A percentile compares a stretch with the other conserved stretches of the same genome.
Conservation (phyloP, 495 filamentous ascomycete species). For the Neurospora hispaniola region DNA sequence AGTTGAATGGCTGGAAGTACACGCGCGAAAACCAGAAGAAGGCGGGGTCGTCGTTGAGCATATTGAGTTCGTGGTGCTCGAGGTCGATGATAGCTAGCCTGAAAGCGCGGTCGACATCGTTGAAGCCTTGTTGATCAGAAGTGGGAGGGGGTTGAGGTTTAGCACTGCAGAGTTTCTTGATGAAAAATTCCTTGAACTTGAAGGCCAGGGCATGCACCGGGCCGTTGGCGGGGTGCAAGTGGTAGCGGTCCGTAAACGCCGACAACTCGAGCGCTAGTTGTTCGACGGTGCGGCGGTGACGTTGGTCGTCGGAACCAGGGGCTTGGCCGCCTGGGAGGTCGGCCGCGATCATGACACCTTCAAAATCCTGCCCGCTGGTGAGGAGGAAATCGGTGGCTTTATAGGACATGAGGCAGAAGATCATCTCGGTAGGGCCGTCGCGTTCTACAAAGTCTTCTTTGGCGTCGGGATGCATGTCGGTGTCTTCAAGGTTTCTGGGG, state of each 20-base stretch:
- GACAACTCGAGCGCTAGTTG: constrained; percentile 32
- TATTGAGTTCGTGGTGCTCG: constrained; percentile 32
- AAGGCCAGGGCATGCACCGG: constrained; percentile 48
- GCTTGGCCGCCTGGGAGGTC: constrained; percentile 12
- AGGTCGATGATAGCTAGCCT: constrained; percentile 30
- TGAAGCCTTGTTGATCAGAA: constrained; percentile 9
- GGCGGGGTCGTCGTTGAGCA: constrained; percentile 23
- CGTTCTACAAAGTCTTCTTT: constrained; percentile 40
- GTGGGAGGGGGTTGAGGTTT: constrained; percentile 27
- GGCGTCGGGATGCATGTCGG: constrained; percentile 48
- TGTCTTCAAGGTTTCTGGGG: constrained; percentile 47
- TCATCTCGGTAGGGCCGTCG: constrained; percentile 56
- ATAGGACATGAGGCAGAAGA: constrained; percentile 49
- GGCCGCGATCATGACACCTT: constrained; percentile 31
- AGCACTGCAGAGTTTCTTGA: constrained; percentile 32
- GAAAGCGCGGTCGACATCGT: constrained; percentile 33
- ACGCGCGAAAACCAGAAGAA: constrained; percentile 41
- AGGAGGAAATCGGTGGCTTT: constrained; percentile 39
- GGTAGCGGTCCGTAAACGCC: constrained; percentile 36
- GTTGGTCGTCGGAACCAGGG: constrained; percentile 23
- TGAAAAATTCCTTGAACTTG: constrained; percentile 33
- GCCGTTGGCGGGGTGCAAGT: constrained; percentile 49
- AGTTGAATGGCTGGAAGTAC: constrained; percentile 43
- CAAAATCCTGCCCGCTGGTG: constrained; percentile 29
- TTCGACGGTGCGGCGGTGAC: constrained; percentile 40